Conservation (phyloP, 1,284 basidiomycete genomes). For the Cutaneotrichosporon cutaneum region DNA sequence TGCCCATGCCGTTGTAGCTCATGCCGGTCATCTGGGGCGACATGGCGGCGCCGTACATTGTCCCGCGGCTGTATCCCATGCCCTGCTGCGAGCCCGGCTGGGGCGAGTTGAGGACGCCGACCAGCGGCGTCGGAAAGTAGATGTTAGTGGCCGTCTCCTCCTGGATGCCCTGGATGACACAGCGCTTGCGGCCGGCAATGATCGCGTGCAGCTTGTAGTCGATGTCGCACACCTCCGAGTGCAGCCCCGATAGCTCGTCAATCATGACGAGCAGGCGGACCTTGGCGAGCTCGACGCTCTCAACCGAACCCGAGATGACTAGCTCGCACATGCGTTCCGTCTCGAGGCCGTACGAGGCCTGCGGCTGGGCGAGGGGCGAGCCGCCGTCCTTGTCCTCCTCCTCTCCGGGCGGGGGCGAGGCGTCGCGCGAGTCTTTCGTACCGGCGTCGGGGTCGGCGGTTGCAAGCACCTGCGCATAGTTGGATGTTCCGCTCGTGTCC, state of each 20-base stretch:
- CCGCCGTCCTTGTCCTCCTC: conserved; percentile 15
- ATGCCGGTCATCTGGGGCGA: conserved; percentile 33
- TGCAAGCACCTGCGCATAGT: conserved; percentile 34
- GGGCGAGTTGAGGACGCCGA: conserved; percentile 65
- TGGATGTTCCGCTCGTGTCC: conserved; percentile 29
- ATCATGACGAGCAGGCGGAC: conserved; percentile 88
- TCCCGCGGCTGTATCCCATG: conserved; percentile 36
- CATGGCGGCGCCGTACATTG: conserved; percentile 25
- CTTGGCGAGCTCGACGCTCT: conserved; percentile 87
- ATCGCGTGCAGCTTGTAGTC: conserved; percentile 94
- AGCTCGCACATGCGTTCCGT: conserved; percentile 90
- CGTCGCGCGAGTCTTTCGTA: conserved; percentile 17
- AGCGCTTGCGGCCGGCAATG: conserved; percentile 85
- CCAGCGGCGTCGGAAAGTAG: conserved; percentile 86
- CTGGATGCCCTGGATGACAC: conserved; percentile 84
- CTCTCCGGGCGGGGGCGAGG: conserved; percentile 8
- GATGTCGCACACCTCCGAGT: conserved; percentile 87
- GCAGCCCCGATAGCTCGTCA: conserved; percentile 88
- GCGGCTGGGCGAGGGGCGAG: conserved; percentile 13
- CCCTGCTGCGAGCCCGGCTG: conserved; percentile 38
- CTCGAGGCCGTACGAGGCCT: conserved; percentile 67
- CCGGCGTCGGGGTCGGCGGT: conserved; percentile 28
- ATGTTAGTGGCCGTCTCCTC: conserved; percentile 98
- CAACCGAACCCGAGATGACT: conserved; percentile 78
- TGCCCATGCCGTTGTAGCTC: conserved; percentile 25